Conservation (phyloP, 192 early-diverging fungal species). For the Gryganskiella cystojenkinii region DNA sequence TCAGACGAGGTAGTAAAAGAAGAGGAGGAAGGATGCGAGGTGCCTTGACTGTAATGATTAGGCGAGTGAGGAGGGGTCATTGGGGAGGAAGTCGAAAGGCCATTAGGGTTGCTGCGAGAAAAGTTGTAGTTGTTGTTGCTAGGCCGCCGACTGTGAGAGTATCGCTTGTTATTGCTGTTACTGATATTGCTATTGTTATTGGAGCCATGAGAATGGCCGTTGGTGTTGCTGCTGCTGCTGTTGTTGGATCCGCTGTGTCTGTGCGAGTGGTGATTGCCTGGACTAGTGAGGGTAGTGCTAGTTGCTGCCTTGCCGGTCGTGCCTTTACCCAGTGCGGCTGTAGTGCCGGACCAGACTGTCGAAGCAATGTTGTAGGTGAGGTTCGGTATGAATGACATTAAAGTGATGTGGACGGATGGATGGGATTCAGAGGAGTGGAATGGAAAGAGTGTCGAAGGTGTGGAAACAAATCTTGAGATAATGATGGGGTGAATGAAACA, state of each 20-base stretch:
- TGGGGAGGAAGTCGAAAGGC: constrained; percentile 12
- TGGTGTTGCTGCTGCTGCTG: constrained; percentile 1
- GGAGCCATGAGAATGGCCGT: background rate
- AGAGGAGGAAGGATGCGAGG: background rate
- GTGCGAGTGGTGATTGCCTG: constrained; percentile 17
- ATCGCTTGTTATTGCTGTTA: background rate
- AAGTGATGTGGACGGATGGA: background rate
- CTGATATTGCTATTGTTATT: background rate
- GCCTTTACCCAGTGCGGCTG: constrained; percentile 43
- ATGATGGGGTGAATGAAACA: background rate
- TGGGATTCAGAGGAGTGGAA: too few relatives aligned
- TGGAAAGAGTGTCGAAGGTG: too few relatives aligned
- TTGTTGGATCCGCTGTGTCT: background rate
- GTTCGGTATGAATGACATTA: constrained; percentile 42
- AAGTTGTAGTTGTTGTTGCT: constrained; percentile 44
- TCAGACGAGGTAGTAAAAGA: too few relatives aligned
- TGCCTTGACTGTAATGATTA: constrained; percentile 32
- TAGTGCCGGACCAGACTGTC: constrained; percentile 45
- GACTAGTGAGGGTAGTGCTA: constrained; percentile 18
- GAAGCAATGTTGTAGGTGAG: constrained; percentile 47
- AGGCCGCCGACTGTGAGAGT: constrained; percentile 36
- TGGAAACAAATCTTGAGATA: background rate
- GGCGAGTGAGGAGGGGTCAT: constrained; percentile 49
- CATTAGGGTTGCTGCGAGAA: constrained; percentile 40
- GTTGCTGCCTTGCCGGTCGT: constrained; percentile 5